Percentiles rank a stretch among this genome's conserved stretches.
phyloP scores from a whole-genome alignment of 345 rosid species.

The Aethionema arabicum region DNA sequence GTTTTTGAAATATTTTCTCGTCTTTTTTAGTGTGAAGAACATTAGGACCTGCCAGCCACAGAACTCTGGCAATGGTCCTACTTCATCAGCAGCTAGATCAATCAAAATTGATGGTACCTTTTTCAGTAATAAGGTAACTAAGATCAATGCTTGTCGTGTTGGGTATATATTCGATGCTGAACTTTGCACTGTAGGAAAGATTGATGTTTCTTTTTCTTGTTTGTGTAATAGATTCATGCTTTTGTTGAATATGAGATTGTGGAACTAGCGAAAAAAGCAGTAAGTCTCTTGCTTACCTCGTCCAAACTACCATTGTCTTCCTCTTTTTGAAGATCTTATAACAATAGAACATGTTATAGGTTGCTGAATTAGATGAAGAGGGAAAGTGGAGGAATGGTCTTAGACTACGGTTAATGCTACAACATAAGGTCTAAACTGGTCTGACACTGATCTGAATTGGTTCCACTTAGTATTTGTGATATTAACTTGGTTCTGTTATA shows the following conservation, averaged over 20 bases:
- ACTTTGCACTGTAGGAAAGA: too few species aligned
- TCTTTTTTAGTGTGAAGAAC: conserved; percentile 75
- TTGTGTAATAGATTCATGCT: conserved; percentile 73
- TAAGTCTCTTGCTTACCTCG: conserved; percentile 33
- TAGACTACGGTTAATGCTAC: conserved; percentile 78
- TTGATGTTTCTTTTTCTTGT: conserved; percentile 26
- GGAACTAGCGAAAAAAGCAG: conserved; percentile 97
- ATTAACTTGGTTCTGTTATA: background rate
- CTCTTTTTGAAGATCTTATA: too few species aligned
- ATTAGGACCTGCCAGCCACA: conserved; percentile 98
- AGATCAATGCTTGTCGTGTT: background rate
- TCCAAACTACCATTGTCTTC: too few species aligned
- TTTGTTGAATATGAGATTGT: conserved; percentile 90
- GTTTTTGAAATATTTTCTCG: conserved; percentile 17
- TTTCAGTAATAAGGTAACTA: conserved; percentile 82
- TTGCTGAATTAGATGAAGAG: conserved; percentile 74
- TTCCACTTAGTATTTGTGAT: background rate
- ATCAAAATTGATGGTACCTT: conserved; percentile 72
- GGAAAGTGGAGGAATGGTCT: conserved; percentile 98
- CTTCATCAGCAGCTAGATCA: conserved; percentile 70
- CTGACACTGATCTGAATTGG: background rate
- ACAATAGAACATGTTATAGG: conserved; percentile 46
- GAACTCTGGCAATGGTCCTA: conserved; percentile 47
- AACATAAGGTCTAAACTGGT: conserved; percentile 40
- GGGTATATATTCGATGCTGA: too few species aligned